phyloP scores from a whole-genome alignment of 1,284 basidiomycete genomes.

The Trichosporon sp. region DNA sequence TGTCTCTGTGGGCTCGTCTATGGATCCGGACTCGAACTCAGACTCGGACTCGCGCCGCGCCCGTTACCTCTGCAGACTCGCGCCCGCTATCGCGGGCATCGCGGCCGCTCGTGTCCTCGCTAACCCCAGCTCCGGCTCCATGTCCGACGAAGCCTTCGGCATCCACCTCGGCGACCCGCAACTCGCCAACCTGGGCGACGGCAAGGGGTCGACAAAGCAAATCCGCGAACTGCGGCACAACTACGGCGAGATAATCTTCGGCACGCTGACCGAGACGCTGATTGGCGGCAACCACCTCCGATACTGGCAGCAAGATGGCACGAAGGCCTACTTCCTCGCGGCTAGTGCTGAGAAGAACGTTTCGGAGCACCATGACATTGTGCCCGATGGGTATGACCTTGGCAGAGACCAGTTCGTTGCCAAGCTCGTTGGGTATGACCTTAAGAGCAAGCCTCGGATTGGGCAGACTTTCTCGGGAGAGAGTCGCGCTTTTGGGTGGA shows the following conservation, averaged over 20 bases:
- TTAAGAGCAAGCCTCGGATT: constrained; percentile 55
- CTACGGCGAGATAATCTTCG: constrained; percentile 67
- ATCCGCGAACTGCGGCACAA: constrained; percentile 72
- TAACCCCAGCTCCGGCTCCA: constrained; percentile 23
- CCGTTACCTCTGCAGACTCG: not conserved
- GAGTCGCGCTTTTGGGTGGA: constrained; percentile 50
- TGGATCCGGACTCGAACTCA: not conserved
- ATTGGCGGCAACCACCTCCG: constrained; percentile 84
- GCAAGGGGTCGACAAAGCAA: constrained; percentile 66
- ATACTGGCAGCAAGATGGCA: constrained; percentile 77
- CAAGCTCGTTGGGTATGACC: constrained; percentile 57
- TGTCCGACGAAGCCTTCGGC: constrained; percentile 69
- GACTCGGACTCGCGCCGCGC: not conserved
- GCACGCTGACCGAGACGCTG: constrained; percentile 76
- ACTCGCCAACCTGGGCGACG: constrained; percentile 76
- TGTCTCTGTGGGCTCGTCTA: too few species aligned
- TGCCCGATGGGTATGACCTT: constrained; percentile 58
- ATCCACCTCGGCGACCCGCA: constrained; percentile 68
- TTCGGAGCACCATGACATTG: constrained; percentile 56
- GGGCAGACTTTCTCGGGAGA: constrained; percentile 20
- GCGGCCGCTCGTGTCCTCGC: too few species aligned
- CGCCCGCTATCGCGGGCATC: not conserved
- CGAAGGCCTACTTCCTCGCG: constrained; percentile 71
- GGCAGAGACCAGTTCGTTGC: constrained; percentile 73
- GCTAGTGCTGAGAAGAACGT: constrained; percentile 67